These are phyloP conservation scores for Candida mattraensis DNA, from an alignment of 805 yeast genomes.

Conservation along the genomic window DNA sequence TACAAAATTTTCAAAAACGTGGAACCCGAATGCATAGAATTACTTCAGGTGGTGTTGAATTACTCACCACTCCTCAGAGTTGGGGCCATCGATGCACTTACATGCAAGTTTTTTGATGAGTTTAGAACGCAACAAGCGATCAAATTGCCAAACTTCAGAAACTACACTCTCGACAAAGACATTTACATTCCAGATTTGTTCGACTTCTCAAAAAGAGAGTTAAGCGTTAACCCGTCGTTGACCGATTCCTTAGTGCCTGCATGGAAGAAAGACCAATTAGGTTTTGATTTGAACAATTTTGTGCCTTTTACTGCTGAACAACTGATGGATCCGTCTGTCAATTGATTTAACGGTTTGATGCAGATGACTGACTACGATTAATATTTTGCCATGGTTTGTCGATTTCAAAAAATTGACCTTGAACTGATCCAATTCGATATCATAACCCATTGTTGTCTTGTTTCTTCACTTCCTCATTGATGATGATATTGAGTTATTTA, in stretches of 20 bases:
- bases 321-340: conserved; percentile 30
- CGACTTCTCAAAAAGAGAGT: conserved; percentile 53
- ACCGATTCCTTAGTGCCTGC: conserved; percentile 44
- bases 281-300: conserved; percentile 36
- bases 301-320: conserved; percentile 41
- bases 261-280: conserved; percentile 31
- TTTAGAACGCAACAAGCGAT: conserved; percentile 36
- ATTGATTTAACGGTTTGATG: conserved; percentile 12
- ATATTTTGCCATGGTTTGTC: too few species aligned
- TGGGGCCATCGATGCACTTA: conserved; percentile 54
- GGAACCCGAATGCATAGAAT: conserved; percentile 52
- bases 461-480: too few species aligned
- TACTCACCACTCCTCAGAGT: conserved; percentile 70
- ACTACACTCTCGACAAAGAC: conserved; percentile 40
- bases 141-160: conserved; percentile 36
- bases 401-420: too few species aligned
- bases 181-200: conserved; percentile 46
- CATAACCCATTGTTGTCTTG: too few species aligned
- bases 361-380: conserved; percentile 9
- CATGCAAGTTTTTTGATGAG: conserved; percentile 56
- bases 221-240: conserved; percentile 43
- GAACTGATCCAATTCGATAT: too few species aligned
- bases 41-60: conserved; percentile 57
- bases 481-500: too few species aligned
- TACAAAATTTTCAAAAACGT: conserved; percentile 62